A percentile compares a stretch with the other conserved stretches of the same genome.
Evolutionary conservation across 169 alveolate species (phyloP).

Genomic region (Plasmodium vivax): DNA sequence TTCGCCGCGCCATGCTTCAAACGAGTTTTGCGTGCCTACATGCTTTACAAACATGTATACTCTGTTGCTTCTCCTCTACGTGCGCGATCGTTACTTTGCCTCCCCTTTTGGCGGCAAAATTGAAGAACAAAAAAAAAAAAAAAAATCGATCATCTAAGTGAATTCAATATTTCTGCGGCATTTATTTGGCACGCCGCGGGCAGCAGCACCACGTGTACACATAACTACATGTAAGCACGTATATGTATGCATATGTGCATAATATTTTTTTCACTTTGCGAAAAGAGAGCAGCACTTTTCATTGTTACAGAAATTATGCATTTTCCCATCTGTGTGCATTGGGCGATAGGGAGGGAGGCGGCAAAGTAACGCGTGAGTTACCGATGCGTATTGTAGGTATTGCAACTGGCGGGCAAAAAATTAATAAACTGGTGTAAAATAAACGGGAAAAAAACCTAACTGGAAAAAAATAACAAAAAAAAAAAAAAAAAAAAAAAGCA

Average conservation of each 20-base stretch:
- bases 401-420: not conserved
- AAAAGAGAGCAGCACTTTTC: not conserved
- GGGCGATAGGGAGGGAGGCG: not conserved
- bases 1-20: not conserved
- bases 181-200: not conserved
- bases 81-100: not conserved
- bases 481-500: not conserved
- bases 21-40: not conserved
- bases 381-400: not conserved
- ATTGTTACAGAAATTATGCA: constrained; percentile 1
- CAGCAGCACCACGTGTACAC: not conserved
- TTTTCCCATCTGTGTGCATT: not conserved
- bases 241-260: not conserved
- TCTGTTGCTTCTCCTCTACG: not conserved
- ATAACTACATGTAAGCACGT: not conserved
- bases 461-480: not conserved
- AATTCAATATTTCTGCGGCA: not conserved
- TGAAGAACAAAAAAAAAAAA: not conserved
- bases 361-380: not conserved
- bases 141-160: not conserved
- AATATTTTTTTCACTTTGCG: not conserved
- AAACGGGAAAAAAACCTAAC: not conserved
- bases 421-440: not conserved
- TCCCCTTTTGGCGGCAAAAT: not conserved
- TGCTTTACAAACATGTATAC: not conserved